These are phyloP conservation scores for Plasmodium vivax DNA, from an alignment of 169 alveolate genomes.

Conservation along the genomic window DNA sequence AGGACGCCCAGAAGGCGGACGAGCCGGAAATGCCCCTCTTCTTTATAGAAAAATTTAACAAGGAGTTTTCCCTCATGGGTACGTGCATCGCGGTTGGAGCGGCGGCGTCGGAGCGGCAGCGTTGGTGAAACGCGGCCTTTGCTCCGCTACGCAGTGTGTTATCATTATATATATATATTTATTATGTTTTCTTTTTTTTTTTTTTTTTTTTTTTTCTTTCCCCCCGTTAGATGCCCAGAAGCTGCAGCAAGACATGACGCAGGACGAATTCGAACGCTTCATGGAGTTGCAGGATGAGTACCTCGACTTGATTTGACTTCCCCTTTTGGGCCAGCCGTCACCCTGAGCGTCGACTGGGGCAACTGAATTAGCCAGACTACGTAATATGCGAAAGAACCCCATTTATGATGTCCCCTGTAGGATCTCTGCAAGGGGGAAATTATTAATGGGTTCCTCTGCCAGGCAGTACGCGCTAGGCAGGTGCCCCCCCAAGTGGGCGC, in stretches of 20 bases:
- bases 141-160: background rate
- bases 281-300: slow-evolving; percentile 56
- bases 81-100: background rate
- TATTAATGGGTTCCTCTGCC: background rate
- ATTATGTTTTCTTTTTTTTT: background rate
- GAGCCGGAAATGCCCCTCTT: slow-evolving; percentile 79
- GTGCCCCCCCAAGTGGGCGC: background rate
- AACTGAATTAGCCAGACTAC: background rate
- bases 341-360: background rate
- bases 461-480: background rate
- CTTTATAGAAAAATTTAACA: slow-evolving; percentile 75
- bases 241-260: slow-evolving; percentile 68
- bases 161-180: background rate
- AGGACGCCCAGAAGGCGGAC: background rate
- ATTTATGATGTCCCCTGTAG: background rate
- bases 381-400: background rate
- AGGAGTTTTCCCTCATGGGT: slow-evolving; percentile 35
- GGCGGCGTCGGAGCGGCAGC: too few species aligned
- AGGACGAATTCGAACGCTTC: slow-evolving; percentile 54
- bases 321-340: background rate
- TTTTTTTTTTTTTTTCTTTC: background rate
- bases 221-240: slow-evolving; percentile 51
- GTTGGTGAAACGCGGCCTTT: background rate
- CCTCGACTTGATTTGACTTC: slow-evolving; percentile 10
- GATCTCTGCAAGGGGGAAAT: background rate